phyloP scores from a whole-genome alignment of 768 basidiomycete genomes.

The Gymnopilus junonius region DNA sequence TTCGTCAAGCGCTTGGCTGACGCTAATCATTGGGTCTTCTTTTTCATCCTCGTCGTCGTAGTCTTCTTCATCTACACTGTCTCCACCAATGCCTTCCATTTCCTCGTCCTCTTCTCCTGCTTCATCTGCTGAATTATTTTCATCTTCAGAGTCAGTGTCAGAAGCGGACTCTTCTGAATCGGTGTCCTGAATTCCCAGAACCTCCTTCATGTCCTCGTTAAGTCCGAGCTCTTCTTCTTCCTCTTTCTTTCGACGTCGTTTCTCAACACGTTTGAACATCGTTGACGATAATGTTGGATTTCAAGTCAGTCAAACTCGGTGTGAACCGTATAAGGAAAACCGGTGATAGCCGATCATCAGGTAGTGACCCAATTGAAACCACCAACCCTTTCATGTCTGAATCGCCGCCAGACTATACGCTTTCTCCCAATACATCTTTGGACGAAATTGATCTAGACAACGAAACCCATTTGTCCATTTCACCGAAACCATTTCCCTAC shows the following conservation, averaged over 20 bases:
- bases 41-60: constrained; percentile 29
- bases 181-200: constrained; percentile 72
- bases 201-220: constrained; percentile 64
- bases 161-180: constrained; percentile 77
- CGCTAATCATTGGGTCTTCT: constrained; percentile 51
- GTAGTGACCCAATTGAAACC: no score
- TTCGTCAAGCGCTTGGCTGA: constrained; percentile 63
- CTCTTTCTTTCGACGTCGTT: constrained; percentile 60
- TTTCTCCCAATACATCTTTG: no score
- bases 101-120: constrained; percentile 27
- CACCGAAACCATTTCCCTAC: no score
- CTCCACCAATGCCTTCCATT: constrained; percentile 21
- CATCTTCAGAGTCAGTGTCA: constrained; percentile 36
- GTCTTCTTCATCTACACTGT: constrained; percentile 33
- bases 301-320: background rate
- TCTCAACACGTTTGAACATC: constrained; percentile 85
- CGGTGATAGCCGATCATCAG: no score
- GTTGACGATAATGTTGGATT: no score
- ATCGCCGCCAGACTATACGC: no score
- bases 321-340: no score
- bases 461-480: no score
- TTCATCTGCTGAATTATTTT: constrained; percentile 24
- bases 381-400: no score
- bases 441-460: no score
- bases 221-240: constrained; percentile 69